Base-by-base conservation (phyloP, 2,329 filamentous ascomycete genomes). In the Colletotrichum neosansevieriae region DNA sequence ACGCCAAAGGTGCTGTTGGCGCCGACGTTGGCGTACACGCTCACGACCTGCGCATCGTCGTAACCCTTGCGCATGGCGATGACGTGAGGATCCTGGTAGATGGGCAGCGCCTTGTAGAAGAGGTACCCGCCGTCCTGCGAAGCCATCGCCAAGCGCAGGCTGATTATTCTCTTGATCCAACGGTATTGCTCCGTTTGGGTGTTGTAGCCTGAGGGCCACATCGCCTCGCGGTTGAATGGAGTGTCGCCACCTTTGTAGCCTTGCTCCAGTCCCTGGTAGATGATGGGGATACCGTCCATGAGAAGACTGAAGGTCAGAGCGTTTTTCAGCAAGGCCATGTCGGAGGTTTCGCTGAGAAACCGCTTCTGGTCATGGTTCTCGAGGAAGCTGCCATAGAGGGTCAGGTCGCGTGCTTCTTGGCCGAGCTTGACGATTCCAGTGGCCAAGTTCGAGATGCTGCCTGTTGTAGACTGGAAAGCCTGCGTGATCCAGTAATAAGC, bases 241-340 rank as follows among this genome's bases (percentile, higher is more conserved):
- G 86, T 86, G 51, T 77, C 78, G 42, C 76, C 80, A n/a, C 80
- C 81, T 2, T 79, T 75, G 74, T 84, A 88, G 68, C 85, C 86
- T 73, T 91, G 89, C 76, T 91, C 89, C 69, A 89, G 87, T 32
- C 89, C 89, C 71, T 90, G 85, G 76, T 91, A 92, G 38, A 91
- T 82, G 63, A 90, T 87, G 1, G 89, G 88, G 44, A 91, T 86
- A 19, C 89, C 89, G 62, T 89, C 82, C 2, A 80, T 80, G 17
- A 91, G 83, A 34, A 91, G 83, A n/a, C 85, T 86, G 73, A 87
- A 91, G 0, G 87, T 82, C 45, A 91, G 80, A 5, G 86, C 82
- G 72, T 91, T 91, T 75, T 88, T 86, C 51, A 88, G 84, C 2
- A 89, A 81, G 2, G 85, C 77, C 7, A 83, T 75, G 73, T 91